Evolutionary conservation across 352 stramenopile genomes (phyloP).

Genomic region (Phytopythium aichiense): DNA sequence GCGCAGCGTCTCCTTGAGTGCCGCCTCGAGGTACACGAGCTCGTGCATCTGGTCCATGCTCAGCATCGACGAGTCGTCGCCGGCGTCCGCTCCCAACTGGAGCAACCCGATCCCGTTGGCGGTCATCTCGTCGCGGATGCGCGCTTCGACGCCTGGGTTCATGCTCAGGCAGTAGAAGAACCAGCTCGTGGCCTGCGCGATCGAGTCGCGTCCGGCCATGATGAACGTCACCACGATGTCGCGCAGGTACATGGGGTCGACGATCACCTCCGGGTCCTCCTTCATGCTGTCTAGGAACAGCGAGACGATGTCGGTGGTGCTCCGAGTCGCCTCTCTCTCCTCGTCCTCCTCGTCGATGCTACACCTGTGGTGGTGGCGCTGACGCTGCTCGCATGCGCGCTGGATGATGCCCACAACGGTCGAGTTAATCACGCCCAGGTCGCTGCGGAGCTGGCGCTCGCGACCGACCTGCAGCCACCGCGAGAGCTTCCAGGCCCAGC

Average conservation of each 20-base stretch:
- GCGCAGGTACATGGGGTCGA: conserved; percentile 45
- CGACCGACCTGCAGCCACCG: conserved; percentile 24
- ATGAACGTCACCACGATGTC: conserved; percentile 82
- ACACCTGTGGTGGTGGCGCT: neutral
- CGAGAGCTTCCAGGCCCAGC: conserved; percentile 45
- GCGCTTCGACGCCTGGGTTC: conserved; percentile 37
- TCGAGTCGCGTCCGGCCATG: conserved; percentile 77
- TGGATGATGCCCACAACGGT: conserved; percentile 43
- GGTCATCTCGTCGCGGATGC: conserved; percentile 42
- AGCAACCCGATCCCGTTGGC: conserved; percentile 10
- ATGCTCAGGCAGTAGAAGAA: conserved; percentile 58
- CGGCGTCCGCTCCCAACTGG: conserved; percentile 8
- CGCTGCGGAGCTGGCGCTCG: conserved; percentile 28
- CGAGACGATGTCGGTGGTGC: conserved; percentile 31
- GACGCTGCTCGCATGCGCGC: conserved; percentile 18
- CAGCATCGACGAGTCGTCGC: conserved; percentile 11
- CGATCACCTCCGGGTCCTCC: conserved; percentile 10
- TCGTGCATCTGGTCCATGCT: conserved; percentile 40
- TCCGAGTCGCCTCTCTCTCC: neutral
- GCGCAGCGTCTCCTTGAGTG: conserved; percentile 56
- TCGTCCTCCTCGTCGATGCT: neutral
- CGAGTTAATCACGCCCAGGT: conserved; percentile 42
- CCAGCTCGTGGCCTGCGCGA: conserved; percentile 69
- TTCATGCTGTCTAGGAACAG: conserved; percentile 35
- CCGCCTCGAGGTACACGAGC: conserved; percentile 43